Base-by-base conservation (phyloP, 345 rosid species). In the Citrus trifoliata region DNA sequence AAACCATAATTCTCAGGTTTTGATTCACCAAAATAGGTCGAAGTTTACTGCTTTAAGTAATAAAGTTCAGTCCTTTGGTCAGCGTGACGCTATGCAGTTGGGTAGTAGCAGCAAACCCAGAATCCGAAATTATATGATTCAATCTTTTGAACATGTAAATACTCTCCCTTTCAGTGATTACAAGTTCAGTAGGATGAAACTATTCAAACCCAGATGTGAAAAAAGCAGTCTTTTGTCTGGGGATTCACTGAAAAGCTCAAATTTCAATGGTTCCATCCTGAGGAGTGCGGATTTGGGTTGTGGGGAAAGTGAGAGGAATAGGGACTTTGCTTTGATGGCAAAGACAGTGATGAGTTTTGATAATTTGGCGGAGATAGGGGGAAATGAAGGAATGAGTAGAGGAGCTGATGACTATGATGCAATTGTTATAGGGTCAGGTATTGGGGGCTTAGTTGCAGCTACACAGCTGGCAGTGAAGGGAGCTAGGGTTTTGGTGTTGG, bases 401-500 rank as follows among this genome's bases (percentile, higher is more conserved):
- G 88, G 79, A 77, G 78, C 38, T 32, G 66, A 72, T 48, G 62
- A 73, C 14, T 93, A 88, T 82, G 97, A 96, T 83, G 97, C 97
- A 7, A 91, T 96, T 78, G 94, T 93, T 51, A 85, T 95, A 66
- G 99, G 99, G 75, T 95, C 97, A 2, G 97, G 97, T 70, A 94
- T 94, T 62, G 98, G 98, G 30, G 99, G 98, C 65, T 81, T 94
- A 75, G 99, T 96, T 51, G 94, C 97, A 32, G 97, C 93, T 18
- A 93, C 98, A 6, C 97, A 96, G 86, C 72, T 96, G 70, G 92
- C 97, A 1, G 93, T 93, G 64, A 96, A 93, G 82, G 95, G 97
- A 79, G 98, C 97, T 62, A 88, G 76, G 88, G 95, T 96, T 82
- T 79, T 96, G 80, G 95, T 90, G 51, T 77, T 92, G 71, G 97